These are phyloP conservation scores for Puccinia horiana DNA, from an alignment of 1,284 basidiomycete genomes.

Conservation along the genomic window DNA sequence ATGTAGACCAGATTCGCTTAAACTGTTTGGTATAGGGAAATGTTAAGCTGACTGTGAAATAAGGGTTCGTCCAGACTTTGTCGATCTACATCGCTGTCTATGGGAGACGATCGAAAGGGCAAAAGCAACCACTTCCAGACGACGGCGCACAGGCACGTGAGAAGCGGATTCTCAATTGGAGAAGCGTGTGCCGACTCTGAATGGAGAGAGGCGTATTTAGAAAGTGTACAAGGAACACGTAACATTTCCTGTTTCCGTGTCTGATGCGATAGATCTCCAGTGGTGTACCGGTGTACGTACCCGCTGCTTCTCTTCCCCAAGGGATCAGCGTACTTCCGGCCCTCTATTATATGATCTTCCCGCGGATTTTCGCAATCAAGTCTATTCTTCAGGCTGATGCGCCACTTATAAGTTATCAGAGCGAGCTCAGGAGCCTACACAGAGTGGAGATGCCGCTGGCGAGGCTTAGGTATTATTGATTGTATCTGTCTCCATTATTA, in stretches of 20 bases:
- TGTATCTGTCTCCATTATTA: too few relatives aligned
- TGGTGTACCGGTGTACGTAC: background rate
- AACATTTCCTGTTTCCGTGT: background rate
- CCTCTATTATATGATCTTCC: background rate
- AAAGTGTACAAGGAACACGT: background rate
- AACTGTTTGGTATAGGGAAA: too few relatives aligned
- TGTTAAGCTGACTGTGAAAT: too few relatives aligned
- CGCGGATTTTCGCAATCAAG: background rate
- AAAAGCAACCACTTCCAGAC: background rate
- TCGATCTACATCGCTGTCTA: too few relatives aligned
- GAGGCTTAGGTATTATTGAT: background rate
- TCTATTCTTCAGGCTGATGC: background rate
- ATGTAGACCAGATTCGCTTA: too few relatives aligned
- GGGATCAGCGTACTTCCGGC: background rate
- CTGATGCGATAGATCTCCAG: background rate
- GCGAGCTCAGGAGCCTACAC: background rate
- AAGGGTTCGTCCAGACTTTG: too few relatives aligned
- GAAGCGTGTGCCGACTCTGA: background rate
- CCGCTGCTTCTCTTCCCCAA: background rate
- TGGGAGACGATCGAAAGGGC: too few relatives aligned
- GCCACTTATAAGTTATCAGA: background rate
- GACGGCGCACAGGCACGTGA: background rate
- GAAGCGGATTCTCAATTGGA: constrained; percentile 1
- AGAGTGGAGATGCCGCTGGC: background rate
- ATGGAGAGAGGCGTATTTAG: too few relatives aligned